Evolutionary conservation across 176 grass and related monocot species (phyloP).

Genomic region (Puccinellia tenuiflora): DNA sequence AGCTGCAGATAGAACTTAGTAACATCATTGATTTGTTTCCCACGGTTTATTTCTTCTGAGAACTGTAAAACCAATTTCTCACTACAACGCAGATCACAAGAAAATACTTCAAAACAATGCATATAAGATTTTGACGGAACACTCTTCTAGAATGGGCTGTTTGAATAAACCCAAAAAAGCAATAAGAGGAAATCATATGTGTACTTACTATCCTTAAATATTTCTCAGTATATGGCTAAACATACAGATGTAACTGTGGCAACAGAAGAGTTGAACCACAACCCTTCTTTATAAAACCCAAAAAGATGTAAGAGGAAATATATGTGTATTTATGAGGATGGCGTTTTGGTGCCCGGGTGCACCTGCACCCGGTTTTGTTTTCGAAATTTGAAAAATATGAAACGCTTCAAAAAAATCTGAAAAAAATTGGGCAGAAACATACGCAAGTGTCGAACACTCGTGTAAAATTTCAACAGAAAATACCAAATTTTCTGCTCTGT

Average conservation of each 20-base stretch:
- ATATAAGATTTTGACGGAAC: background rate
- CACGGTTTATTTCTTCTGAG: background rate
- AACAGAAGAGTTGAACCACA: background rate
- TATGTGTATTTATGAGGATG: too few relatives aligned
- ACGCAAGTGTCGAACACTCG: too few relatives aligned
- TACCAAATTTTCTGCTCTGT: too few relatives aligned
- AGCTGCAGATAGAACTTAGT: background rate
- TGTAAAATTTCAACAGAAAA: too few relatives aligned
- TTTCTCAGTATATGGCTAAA: background rate
- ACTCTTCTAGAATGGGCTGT: background rate
- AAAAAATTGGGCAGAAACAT: too few relatives aligned
- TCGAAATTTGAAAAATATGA: too few relatives aligned
- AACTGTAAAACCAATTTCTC: background rate
- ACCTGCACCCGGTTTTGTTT: too few relatives aligned
- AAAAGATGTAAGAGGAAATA: too few relatives aligned
- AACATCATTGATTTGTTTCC: background rate
- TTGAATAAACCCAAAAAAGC: background rate
- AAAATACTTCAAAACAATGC: constrained; percentile 3
- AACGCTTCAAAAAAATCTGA: too few relatives aligned
- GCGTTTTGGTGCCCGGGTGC: too few relatives aligned
- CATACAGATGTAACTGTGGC: background rate
- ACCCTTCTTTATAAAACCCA: background rate
- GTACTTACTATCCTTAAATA: background rate
- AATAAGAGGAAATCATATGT: background rate
- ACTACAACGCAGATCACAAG: background rate